A percentile compares a stretch with the other conserved stretches of the same genome.
Conservation (phyloP, 1,284 basidiomycete genomes). For the Marasmius oreades region DNA sequence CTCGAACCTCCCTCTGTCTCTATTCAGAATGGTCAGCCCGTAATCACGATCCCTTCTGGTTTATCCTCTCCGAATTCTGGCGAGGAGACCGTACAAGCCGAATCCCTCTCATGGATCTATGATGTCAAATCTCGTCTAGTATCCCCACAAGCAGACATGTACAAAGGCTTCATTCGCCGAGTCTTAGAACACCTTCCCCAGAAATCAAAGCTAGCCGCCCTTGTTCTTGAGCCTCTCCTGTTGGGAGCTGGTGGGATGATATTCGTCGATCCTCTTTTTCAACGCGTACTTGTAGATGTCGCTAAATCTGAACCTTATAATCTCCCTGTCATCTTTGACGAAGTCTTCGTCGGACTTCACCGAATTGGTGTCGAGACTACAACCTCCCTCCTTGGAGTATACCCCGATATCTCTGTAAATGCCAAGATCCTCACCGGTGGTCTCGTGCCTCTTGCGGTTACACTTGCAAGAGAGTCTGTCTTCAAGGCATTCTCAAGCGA, state of each 20-base stretch:
- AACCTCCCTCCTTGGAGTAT: constrained; percentile 61
- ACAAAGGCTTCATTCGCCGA: constrained; percentile 58
- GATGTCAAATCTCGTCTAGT: constrained; percentile 63
- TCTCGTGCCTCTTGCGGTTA: constrained; percentile 83
- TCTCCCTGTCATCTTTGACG: constrained; percentile 93
- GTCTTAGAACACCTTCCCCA: constrained; percentile 51
- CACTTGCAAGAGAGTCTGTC: constrained; percentile 76
- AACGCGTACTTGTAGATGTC: constrained; percentile 81
- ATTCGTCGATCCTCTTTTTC: constrained; percentile 97
- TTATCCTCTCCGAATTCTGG: constrained; percentile 26
- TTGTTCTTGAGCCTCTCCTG: constrained; percentile 90
- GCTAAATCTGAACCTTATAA: constrained; percentile 59
- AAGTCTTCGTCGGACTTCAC: constrained; percentile 92
- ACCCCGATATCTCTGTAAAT: constrained; percentile 87
- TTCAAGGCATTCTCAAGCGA: constrained; percentile 80
- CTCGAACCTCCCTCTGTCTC: constrained; percentile 83
- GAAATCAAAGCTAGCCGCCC: constrained; percentile 54
- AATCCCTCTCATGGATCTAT: constrained; percentile 67
- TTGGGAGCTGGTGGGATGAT: constrained; percentile 98
- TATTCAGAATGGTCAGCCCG: constrained; percentile 59
- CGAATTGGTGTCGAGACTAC: constrained; percentile 77
- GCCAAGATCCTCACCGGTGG: constrained; percentile 97
- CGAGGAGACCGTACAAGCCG: constrained; percentile 9
- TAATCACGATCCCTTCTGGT: constrained; percentile 57
- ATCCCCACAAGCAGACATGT: constrained; percentile 61